These are phyloP conservation scores for Fusarium burgessii DNA, from an alignment of 2,329 filamentous ascomycete species.

Conservation along the genomic window DNA sequence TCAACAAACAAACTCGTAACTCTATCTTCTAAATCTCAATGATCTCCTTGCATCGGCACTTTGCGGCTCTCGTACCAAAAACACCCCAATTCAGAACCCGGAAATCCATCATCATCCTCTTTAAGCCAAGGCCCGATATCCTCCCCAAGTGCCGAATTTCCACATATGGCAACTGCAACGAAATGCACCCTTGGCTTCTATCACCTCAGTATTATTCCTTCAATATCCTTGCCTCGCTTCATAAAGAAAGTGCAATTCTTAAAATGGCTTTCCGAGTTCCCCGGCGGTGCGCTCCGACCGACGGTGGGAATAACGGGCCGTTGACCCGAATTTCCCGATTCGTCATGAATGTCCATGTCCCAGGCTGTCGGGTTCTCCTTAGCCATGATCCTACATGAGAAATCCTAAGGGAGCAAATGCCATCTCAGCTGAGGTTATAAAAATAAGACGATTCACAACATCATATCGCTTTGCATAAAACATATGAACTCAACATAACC, in stretches of 20 bases:
- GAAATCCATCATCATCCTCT: not conserved
- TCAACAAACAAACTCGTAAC: not conserved
- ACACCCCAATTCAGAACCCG: constrained; percentile 10
- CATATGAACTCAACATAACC: not conserved
- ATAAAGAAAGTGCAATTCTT: no score
- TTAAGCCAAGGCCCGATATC: constrained; percentile 3
- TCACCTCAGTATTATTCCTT: no score
- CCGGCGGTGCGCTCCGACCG: constrained; percentile 34
- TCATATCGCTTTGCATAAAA: not conserved
- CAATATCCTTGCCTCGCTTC: no score
- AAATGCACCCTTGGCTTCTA: constrained; percentile 8
- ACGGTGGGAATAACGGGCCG: constrained; percentile 40
- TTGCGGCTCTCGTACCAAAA: not conserved
- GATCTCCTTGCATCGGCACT: constrained; percentile 24
- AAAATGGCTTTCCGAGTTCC: not conserved
- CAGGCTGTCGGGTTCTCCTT: constrained; percentile 27
- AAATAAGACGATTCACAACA: constrained; percentile 2
- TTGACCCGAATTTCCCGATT: constrained; percentile 32
- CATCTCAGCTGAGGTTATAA: constrained; percentile 8
- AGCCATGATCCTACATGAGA: not conserved
- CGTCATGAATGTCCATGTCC: not conserved
- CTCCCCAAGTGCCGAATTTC: constrained; percentile 25
- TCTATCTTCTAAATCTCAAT: not conserved
- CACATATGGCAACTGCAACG: constrained; percentile 21
- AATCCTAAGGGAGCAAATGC: not conserved